Percentiles rank a stretch among this genome's conserved stretches.
These are phyloP conservation scores for Boletus sp. DNA, from an alignment of 768 basidiomycete species.

Conservation along the genomic window DNA sequence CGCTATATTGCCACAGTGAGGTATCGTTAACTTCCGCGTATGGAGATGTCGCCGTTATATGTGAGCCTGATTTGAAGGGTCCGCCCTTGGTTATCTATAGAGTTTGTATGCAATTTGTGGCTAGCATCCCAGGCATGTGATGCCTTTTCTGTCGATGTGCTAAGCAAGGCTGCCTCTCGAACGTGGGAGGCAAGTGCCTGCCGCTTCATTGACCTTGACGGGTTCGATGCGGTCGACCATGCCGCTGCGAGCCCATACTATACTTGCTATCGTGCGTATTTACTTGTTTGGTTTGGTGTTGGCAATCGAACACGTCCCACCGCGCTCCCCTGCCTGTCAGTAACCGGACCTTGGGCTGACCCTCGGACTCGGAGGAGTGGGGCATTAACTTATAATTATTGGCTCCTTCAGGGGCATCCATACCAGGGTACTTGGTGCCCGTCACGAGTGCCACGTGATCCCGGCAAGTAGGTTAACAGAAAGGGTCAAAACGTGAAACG, in stretches of 20 bases:
- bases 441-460: conserved; percentile 21
- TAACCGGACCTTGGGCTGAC: conserved; percentile 11
- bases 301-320: conserved; percentile 6
- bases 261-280: conserved; percentile 13
- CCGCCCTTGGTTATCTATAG: conserved; percentile 13
- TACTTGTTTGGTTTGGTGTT: conserved; percentile 3
- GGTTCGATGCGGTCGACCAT: conserved; percentile 11
- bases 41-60: conserved; percentile 11
- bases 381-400: neutral
- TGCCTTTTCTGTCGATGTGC: conserved; percentile 10
- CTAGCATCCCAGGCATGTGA: conserved; percentile 16
- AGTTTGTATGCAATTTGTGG: conserved; percentile 7
- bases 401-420: neutral
- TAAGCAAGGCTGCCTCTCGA: conserved; percentile 1
- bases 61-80: conserved; percentile 6
- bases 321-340: conserved; percentile 8
- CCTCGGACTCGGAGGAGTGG: conserved; percentile 6
- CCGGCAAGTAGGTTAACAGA: conserved; percentile 24
- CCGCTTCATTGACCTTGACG: neutral
- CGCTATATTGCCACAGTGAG: conserved; percentile 2
- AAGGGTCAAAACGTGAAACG: conserved; percentile 25
- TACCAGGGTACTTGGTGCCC: neutral
- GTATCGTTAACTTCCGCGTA: neutral
- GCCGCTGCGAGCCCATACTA: conserved; percentile 4
- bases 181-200: conserved; percentile 13